These are phyloP conservation scores for Kluyveromyces wickerhamii DNA, from an alignment of 805 yeast species.

Conservation along the genomic window DNA sequence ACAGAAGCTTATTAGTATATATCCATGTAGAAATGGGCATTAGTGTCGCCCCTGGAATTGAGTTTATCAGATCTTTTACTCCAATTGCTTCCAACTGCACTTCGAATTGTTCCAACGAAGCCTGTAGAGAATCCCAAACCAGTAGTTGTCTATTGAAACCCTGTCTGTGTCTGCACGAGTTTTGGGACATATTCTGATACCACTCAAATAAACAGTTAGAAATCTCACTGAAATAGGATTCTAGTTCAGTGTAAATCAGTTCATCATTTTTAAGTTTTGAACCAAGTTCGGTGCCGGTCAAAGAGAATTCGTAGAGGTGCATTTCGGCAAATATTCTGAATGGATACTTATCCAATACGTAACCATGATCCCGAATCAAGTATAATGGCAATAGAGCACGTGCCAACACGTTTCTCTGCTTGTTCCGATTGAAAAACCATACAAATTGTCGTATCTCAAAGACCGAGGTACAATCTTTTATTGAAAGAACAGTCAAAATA, in stretches of 20 bases:
- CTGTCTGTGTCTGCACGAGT: conserved; percentile 79
- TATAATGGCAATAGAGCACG: conserved; percentile 58
- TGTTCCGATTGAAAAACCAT: conserved; percentile 26
- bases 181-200: conserved; percentile 44
- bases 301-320: conserved; percentile 37
- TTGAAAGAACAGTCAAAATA: conserved; percentile 29
- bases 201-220: conserved; percentile 39
- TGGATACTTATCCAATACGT: conserved; percentile 44
- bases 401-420: conserved; percentile 38
- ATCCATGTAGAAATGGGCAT: conserved; percentile 68
- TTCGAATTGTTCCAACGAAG: conserved; percentile 61
- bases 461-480: conserved; percentile 25
- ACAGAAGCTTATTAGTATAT: conserved; percentile 52
- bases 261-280: conserved; percentile 5
- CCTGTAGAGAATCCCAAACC: conserved; percentile 77
- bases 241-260: conserved; percentile 1
- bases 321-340: conserved; percentile 33
- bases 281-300: conserved; percentile 10
- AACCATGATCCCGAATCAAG: conserved; percentile 52
- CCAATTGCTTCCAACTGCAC: conserved; percentile 32
- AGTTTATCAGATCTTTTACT: conserved; percentile 24
- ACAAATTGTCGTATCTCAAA: conserved; percentile 29
- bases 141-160: conserved; percentile 47
- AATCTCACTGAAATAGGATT: conserved; percentile 34
- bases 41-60: conserved; percentile 29